Percentiles rank a stretch among this genome's conserved stretches.
Evolutionary conservation across 1,284 basidiomycete genomes (phyloP).

Genomic region (Anthracocystis walkeri): DNA sequence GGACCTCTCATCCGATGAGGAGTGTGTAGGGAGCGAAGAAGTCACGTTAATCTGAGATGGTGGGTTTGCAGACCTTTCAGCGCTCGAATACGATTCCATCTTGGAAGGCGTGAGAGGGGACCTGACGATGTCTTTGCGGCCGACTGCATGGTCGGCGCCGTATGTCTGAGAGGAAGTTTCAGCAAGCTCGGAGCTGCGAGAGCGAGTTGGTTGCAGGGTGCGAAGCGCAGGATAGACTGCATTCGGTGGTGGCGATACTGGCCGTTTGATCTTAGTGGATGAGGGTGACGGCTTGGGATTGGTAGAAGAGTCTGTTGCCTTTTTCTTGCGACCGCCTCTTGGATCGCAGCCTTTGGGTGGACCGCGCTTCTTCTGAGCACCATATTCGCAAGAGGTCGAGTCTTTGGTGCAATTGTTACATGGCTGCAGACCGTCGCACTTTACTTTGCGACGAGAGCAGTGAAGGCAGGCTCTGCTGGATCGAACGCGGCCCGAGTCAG

Average conservation of each 20-base stretch:
- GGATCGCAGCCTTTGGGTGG: constrained; percentile 51
- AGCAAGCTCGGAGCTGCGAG: background rate
- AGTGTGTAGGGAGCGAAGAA: constrained; percentile 14
- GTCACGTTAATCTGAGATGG: constrained; percentile 12
- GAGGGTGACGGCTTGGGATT: constrained; percentile 1
- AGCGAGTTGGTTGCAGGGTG: background rate
- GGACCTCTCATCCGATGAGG: constrained; percentile 3
- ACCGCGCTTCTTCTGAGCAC: constrained; percentile 47
- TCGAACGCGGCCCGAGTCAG: constrained; percentile 29
- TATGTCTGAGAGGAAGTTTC: background rate
- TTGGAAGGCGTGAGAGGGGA: background rate
- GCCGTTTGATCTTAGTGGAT: constrained; percentile 2
- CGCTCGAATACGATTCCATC: background rate
- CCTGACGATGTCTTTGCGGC: background rate
- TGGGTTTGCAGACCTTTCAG: constrained; percentile 1
- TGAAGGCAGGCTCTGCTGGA: constrained; percentile 46
- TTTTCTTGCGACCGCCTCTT: constrained; percentile 45
- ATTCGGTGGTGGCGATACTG: constrained; percentile 5
- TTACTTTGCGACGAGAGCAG: constrained; percentile 53
- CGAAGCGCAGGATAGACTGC: background rate
- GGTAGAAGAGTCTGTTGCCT: constrained; percentile 6
- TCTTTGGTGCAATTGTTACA: constrained; percentile 47
- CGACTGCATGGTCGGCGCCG: background rate
- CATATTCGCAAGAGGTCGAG: constrained; percentile 32
- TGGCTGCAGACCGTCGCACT: constrained; percentile 47